Evolutionary conservation across 2,329 filamentous ascomycete species (phyloP), one percentile per base, ranked within the genome.

Genomic region (Rutstroemia sp.): DNA sequence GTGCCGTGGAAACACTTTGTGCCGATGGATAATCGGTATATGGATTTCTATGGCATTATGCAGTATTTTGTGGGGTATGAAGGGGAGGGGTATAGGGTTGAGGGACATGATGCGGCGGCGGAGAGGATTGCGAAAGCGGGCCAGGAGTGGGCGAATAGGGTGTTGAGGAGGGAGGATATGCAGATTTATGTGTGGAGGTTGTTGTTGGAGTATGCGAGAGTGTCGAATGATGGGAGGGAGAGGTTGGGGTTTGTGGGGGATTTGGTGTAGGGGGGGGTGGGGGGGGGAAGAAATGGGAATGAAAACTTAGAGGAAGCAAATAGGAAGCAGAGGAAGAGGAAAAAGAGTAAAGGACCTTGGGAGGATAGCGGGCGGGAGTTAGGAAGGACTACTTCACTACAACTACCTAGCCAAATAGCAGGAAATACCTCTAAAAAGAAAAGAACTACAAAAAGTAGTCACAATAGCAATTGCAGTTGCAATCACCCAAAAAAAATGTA

Each of bases 1-100:
- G 73, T 89, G 1, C 78, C 87, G 0, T 94, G 89, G 89, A 82
- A 84, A 65, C 89, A 94, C 70, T 92, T 89, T 64, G 84, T 92
- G 2, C 89, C 89, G 4, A 87, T 94, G 82, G 87, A 91, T 67
- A 87, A 81, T 65, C 80, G 84, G 1, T 91, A 85, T 64, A 73
- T 80, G 44, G 89, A 92, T 67, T 81, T 87, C 65, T 90, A 83
- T 60, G 84, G 82, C 30, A 84, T 89, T 55, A 79, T 90, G 78
- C 80, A 87, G 63, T 92, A 89, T 66, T 90, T 92, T 64, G 62
- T 89, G 1, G 86, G 86, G 0, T 86, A 85, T 63, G 72, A 74
- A 1, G 79, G 76, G 42, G 58, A 64, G 23, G 60, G 62, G n/a
- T 44, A 61, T 1, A 59, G 67, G 38, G 61, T 70, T 1, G 61